phyloP scores from a whole-genome alignment of 768 basidiomycete species.

The Boletus sp. region DNA sequence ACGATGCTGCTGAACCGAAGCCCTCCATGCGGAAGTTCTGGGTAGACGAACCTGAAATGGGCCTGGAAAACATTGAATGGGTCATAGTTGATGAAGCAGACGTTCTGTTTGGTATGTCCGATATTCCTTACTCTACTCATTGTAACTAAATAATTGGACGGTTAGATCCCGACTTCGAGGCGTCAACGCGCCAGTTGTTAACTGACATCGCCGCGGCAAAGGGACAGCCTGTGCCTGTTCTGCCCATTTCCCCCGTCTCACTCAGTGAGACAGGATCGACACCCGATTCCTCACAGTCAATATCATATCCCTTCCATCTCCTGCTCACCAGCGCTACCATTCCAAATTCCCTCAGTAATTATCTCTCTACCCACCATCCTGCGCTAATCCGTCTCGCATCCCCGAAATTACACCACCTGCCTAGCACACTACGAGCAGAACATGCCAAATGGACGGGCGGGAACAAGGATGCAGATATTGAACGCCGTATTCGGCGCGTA shows the following conservation, averaged over 20 bases:
- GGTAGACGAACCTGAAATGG: conserved; percentile 55
- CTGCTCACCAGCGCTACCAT: conserved; percentile 86
- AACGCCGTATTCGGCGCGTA: conserved; percentile 65
- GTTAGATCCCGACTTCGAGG: conserved; percentile 79
- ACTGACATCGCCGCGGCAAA: conserved; percentile 68
- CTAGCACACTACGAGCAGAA: conserved; percentile 65
- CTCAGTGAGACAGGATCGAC: conserved; percentile 4
- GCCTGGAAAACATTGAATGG: conserved; percentile 77
- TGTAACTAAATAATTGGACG: not conserved
- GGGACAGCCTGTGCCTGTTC: conserved; percentile 26
- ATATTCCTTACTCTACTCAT: not conserved
- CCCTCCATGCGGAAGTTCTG: conserved; percentile 33
- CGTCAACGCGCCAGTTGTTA: conserved; percentile 66
- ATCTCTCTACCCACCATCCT: conserved; percentile 64
- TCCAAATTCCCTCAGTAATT: conserved; percentile 67
- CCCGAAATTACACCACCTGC: conserved; percentile 77
- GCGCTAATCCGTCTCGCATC: conserved; percentile 71
- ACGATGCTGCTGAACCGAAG: conserved; percentile 14
- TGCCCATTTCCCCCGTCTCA: conserved; percentile 19
- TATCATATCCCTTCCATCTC: conserved; percentile 74
- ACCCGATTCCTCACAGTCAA: conserved; percentile 10
- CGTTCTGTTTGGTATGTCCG: conserved; percentile 71
- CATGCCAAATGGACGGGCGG: conserved; percentile 77
- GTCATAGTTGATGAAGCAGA: conserved; percentile 91
- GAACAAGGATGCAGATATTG: conserved; percentile 78